These are phyloP conservation scores for Cubamyces lactineus DNA, from an alignment of 768 basidiomycete genomes.

Conservation along the genomic window DNA sequence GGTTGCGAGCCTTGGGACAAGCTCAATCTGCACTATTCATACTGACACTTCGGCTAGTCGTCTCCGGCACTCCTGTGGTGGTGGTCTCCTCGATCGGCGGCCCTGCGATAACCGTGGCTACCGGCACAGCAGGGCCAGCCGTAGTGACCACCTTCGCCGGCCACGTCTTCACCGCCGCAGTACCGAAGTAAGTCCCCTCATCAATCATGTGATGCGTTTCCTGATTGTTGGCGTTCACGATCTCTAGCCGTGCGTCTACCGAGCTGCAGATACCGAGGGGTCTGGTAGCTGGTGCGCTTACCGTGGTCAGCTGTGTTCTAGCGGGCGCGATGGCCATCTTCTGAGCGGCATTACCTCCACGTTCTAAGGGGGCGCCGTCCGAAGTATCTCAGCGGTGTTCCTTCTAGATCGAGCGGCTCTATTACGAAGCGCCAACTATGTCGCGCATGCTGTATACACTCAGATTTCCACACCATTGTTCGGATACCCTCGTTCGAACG, in stretches of 20 bases:
- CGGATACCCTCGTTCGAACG: no score
- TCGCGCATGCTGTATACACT: no score
- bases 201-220: no score
- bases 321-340: constrained; percentile 26
- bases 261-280: constrained; percentile 14
- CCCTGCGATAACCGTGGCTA: constrained; percentile 32
- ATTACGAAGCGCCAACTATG: no score
- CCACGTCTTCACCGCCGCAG: constrained; percentile 26
- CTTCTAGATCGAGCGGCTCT: no score
- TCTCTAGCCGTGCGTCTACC: neutral
- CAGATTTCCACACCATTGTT: no score
- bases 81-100: constrained; percentile 30
- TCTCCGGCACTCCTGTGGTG: constrained; percentile 29
- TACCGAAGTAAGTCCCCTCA: constrained; percentile 5
- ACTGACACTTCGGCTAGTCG: neutral
- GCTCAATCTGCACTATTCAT: no score
- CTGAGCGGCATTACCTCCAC: neutral
- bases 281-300: constrained; percentile 21
- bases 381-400: no score
- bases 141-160: constrained; percentile 28
- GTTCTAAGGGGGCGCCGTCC: no score
- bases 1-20: no score
- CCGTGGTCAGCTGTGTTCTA: constrained; percentile 24
- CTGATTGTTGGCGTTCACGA: neutral
- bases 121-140: constrained; percentile 12